Conservation (phyloP, 1,284 basidiomycete species). For the Moesziomyces parantarcticus region DNA sequence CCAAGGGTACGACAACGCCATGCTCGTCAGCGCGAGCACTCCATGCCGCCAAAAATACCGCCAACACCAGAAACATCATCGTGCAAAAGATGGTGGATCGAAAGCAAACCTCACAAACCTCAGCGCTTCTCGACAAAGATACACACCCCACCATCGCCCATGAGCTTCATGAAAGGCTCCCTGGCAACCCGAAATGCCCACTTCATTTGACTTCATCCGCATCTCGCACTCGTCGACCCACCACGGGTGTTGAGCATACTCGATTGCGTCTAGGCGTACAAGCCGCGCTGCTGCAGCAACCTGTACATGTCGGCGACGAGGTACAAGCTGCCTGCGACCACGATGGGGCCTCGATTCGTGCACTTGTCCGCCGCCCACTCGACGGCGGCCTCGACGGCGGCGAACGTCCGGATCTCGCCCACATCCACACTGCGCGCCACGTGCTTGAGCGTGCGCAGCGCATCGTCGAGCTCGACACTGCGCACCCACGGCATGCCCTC, state of each 20-base stretch:
- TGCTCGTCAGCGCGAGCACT: constrained; percentile 1
- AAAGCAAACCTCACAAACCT: too few species aligned
- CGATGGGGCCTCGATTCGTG: constrained; percentile 23
- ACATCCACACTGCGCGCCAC: constrained; percentile 11
- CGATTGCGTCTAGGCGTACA: neutral
- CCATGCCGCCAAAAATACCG: neutral
- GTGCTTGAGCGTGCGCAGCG: constrained; percentile 8
- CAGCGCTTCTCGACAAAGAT: too few species aligned
- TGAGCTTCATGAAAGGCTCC: too few species aligned
- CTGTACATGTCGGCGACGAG: constrained; percentile 62
- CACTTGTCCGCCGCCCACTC: constrained; percentile 23
- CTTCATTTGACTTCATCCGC: too few species aligned
- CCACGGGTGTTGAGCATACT: neutral
- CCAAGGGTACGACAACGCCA: constrained; percentile 14
- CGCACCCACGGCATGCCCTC: constrained; percentile 67
- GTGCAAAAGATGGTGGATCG: too few species aligned
- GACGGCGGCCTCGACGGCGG: constrained; percentile 28
- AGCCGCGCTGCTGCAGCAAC: constrained; percentile 8
- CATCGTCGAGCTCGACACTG: constrained; percentile 24
- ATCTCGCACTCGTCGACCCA: too few species aligned
- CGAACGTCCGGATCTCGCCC: constrained; percentile 23
- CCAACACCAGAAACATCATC: neutral
- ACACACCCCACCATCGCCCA: too few species aligned
- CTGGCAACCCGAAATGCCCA: too few species aligned
- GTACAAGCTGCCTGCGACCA: constrained; percentile 64